Conservation (phyloP, 495 filamentous ascomycete species). For the Podospora appendiculata region DNA sequence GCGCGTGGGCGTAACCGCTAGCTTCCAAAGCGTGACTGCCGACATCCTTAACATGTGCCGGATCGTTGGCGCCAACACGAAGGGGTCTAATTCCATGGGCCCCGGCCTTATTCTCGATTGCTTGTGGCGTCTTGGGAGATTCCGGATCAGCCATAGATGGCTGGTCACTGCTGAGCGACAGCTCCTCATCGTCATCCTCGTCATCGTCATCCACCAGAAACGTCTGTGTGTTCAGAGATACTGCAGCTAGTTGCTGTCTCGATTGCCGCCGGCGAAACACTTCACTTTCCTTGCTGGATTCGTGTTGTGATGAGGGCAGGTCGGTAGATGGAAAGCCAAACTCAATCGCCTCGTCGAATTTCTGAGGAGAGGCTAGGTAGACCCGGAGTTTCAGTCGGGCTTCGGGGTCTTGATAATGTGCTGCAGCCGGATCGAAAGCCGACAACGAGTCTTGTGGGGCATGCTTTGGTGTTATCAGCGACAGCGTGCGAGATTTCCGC, state of each 20-base stretch:
- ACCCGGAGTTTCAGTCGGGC: slow-evolving; percentile 78
- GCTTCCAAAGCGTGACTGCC: slow-evolving; percentile 24
- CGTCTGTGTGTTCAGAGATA: slow-evolving; percentile 32
- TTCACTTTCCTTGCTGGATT: not conserved
- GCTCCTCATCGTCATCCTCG: slow-evolving; percentile 35
- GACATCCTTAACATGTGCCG: slow-evolving; percentile 4
- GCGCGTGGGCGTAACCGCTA: slow-evolving; percentile 42
- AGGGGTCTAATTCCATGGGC: slow-evolving; percentile 20
- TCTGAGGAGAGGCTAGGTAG: slow-evolving; percentile 86
- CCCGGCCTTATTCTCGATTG: slow-evolving; percentile 24
- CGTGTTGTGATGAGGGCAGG: slow-evolving; percentile 18
- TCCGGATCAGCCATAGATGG: slow-evolving; percentile 43
- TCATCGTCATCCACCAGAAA: slow-evolving; percentile 45
- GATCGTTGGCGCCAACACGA: slow-evolving; percentile 14
- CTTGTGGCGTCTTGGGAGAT: slow-evolving; percentile 46
- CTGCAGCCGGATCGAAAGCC: slow-evolving; percentile 62
- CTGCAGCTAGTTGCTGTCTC: slow-evolving; percentile 21
- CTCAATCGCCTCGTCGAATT: slow-evolving; percentile 91
- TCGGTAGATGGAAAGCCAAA: slow-evolving; percentile 78
- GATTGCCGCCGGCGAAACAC: slow-evolving; percentile 15
- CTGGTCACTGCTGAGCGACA: slow-evolving; percentile 40
- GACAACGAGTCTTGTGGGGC: slow-evolving; percentile 40
- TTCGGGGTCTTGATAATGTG: slow-evolving; percentile 87
- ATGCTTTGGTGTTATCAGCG: slow-evolving; percentile 40
- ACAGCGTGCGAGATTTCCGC: slow-evolving; percentile 41